Percentiles rank a stretch among this genome's conserved stretches.
Conservation (phyloP, 805 yeast species). For the Saccharomyces paradoxus region DNA sequence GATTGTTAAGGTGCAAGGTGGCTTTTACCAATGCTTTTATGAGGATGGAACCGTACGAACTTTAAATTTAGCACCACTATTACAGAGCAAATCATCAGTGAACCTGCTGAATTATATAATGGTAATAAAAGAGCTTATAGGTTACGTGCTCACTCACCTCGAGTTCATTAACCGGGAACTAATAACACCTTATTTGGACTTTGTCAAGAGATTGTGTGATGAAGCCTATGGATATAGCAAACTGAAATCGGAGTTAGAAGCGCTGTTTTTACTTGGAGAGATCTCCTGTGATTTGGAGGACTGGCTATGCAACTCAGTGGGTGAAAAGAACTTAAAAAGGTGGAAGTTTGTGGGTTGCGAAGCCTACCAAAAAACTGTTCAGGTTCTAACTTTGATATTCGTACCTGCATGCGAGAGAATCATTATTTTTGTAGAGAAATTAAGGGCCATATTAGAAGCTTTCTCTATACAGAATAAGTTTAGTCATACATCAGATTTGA, state of each 20-base stretch:
- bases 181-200: conserved; percentile 15
- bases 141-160: conserved; percentile 15
- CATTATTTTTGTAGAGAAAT: conserved; percentile 31
- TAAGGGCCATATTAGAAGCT: conserved; percentile 8
- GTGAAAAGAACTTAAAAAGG: conserved; percentile 54
- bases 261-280: conserved; percentile 39
- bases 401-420: conserved; percentile 51
- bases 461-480: neutral
- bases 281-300: conserved; percentile 42
- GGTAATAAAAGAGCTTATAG: conserved; percentile 8
- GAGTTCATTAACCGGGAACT: conserved; percentile 13
- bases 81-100: conserved; percentile 1
- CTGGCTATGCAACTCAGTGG: conserved; percentile 58
- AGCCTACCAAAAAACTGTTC: conserved; percentile 43
- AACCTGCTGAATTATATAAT: conserved; percentile 8
- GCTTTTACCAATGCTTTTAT: conserved; percentile 6
- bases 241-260: conserved; percentile 30
- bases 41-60: conserved; percentile 7
- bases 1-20: neutral
- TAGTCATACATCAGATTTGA: neutral
- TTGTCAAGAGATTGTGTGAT: conserved; percentile 13
- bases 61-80: conserved; percentile 5
- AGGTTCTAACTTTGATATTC: conserved; percentile 40
- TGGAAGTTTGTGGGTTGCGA: conserved; percentile 45
- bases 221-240: conserved; percentile 10